Conservation (phyloP, 2,329 filamentous ascomycete species). For the Plenodomus lindquistii region DNA sequence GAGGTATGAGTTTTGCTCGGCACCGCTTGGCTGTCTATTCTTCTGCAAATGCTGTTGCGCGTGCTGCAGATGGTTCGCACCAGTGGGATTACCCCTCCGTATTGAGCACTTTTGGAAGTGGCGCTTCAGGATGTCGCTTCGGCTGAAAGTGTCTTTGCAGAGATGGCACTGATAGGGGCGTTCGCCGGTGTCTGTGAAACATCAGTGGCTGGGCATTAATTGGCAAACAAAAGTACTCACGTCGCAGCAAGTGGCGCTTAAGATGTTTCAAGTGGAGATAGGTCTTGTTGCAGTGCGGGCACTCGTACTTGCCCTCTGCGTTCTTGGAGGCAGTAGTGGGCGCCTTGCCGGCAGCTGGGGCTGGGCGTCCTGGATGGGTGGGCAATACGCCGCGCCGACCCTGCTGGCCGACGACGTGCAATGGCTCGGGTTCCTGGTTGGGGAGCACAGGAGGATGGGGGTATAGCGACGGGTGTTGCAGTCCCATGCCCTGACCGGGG, state of each 20-base stretch:
- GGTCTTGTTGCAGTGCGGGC: constrained; percentile 96
- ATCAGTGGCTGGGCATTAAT: constrained; percentile 37
- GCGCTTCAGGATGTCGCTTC: constrained; percentile 96
- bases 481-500: constrained; percentile 45
- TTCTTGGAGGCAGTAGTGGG: constrained; percentile 91
- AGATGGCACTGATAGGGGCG: constrained; percentile 98
- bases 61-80: constrained; percentile 91
- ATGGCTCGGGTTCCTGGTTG: constrained; percentile 63
- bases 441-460: constrained; percentile 42
- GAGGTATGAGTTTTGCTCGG: constrained; percentile 43
- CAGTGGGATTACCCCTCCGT: constrained; percentile 91
- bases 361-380: constrained; percentile 82
- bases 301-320: constrained; percentile 96
- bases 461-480: constrained; percentile 45
- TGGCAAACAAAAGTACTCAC: constrained; percentile 64
- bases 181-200: constrained; percentile 81
- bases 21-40: constrained; percentile 41
- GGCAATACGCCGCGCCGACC: constrained; percentile 89
- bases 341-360: constrained; percentile 78
- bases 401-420: constrained; percentile 93
- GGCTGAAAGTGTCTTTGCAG: constrained; percentile 96
- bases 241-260: constrained; percentile 92
- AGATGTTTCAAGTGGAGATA: constrained; percentile 97
- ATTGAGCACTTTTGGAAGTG: constrained; percentile 99
- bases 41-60: constrained; percentile 88